Conservation (phyloP, 495 filamentous ascomycete species). For the Copromyces sp. region DNA sequence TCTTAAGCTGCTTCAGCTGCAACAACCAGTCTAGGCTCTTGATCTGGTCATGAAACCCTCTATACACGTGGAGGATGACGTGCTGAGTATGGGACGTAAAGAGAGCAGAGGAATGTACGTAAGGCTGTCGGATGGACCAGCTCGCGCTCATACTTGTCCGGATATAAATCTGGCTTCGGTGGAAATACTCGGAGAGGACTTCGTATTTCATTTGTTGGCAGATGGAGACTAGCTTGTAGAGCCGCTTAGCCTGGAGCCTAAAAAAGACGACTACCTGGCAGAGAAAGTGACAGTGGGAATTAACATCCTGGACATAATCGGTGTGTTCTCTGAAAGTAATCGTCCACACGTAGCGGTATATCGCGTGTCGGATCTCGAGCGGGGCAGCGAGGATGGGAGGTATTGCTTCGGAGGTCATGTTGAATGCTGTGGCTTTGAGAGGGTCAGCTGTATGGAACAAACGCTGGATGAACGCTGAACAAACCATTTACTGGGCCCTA, state of each 20-base stretch:
- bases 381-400: neutral
- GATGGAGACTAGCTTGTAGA: neutral
- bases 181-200: neutral
- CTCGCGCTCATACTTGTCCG: too few relatives aligned
- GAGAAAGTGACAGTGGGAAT: too few relatives aligned
- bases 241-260: neutral
- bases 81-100: neutral
- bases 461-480: neutral
- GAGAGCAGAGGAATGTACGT: neutral
- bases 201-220: neutral
- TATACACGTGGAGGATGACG: neutral
- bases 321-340: too few relatives aligned
- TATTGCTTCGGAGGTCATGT: neutral
- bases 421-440: neutral
- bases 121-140: too few relatives aligned
- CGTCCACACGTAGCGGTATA: neutral
- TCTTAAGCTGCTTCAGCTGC: neutral
- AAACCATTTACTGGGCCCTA: neutral
- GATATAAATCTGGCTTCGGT: neutral
- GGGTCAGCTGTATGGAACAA: neutral
- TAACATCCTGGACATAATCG: too few relatives aligned
- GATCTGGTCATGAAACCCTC: too few relatives aligned
- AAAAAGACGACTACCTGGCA: too few relatives aligned
- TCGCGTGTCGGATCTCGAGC: neutral
- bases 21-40: neutral